Conservation (phyloP, 768 basidiomycete species). For the Suillus sp. region DNA sequence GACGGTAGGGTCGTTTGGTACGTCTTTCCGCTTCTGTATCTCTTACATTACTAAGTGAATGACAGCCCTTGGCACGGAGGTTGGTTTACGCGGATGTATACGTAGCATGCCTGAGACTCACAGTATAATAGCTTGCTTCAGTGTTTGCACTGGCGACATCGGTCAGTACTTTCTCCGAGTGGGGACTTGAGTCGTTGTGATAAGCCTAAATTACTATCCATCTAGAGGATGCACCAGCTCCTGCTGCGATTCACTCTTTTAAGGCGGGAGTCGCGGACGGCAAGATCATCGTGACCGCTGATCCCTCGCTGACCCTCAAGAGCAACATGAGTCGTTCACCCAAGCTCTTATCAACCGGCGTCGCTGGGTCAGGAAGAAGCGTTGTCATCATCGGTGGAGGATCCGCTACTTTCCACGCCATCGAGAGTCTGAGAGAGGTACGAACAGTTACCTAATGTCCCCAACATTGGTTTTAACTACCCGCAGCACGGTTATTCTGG, state of each 20-base stretch:
- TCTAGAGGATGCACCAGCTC: conserved; percentile 87
- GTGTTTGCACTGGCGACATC: conserved; percentile 81
- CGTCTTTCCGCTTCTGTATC: conserved; percentile 22
- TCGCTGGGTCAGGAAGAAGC: conserved; percentile 54
- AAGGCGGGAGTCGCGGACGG: conserved; percentile 64
- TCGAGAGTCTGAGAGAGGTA: conserved; percentile 84
- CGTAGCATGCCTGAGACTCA: conserved; percentile 2
- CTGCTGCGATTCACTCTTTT: conserved; percentile 79
- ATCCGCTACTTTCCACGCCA: conserved; percentile 70
- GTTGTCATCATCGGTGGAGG: conserved; percentile 89
- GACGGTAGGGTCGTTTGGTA: conserved; percentile 83
- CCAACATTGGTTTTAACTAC: neutral
- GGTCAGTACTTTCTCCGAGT: conserved; percentile 41
- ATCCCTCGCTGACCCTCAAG: conserved; percentile 59
- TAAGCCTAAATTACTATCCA: conserved; percentile 18
- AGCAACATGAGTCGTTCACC: conserved; percentile 67
- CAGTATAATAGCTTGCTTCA: conserved; percentile 72
- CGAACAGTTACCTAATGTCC: conserved; percentile 15
- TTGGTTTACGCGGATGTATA: conserved; percentile 30
- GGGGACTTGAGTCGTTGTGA: neutral
- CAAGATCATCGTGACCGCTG: conserved; percentile 79
- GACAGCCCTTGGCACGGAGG: conserved; percentile 89
- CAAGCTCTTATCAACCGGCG: conserved; percentile 49
- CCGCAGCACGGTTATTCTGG: conserved; percentile 72
- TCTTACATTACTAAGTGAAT: neutral